Evolutionary conservation across 768 basidiomycete species (phyloP).

Genomic region (Jaapia argillacea): DNA sequence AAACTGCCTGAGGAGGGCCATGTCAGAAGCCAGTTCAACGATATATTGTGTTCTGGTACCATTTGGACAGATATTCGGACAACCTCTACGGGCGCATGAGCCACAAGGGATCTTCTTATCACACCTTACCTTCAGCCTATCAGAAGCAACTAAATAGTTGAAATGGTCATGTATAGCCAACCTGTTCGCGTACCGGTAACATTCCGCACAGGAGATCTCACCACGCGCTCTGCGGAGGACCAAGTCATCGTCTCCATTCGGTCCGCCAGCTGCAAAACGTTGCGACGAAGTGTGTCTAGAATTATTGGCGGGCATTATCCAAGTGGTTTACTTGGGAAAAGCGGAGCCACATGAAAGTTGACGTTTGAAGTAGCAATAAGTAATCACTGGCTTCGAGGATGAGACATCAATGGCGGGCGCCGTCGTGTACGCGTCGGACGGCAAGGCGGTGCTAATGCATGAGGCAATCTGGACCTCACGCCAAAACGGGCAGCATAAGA

Average conservation of each 20-base stretch:
- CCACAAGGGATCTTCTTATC: constrained; percentile 49
- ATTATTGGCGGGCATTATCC: too few relatives aligned
- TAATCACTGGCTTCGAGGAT: too few relatives aligned
- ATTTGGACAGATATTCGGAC: constrained; percentile 56
- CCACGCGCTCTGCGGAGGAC: not conserved
- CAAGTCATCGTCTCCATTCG: constrained; percentile 13
- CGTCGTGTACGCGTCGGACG: too few relatives aligned
- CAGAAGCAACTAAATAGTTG: constrained; percentile 4
- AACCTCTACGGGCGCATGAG: constrained; percentile 45
- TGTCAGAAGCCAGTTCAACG: not conserved
- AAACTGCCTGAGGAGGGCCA: not conserved
- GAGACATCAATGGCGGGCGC: too few relatives aligned
- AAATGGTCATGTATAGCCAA: not conserved
- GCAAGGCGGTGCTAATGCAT: too few relatives aligned
- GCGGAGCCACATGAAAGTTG: too few relatives aligned
- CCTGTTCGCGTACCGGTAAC: constrained; percentile 2
- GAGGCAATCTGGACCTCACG: too few relatives aligned
- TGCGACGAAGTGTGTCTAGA: too few relatives aligned
- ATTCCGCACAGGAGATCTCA: constrained; percentile 6
- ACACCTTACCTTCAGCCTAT: constrained; percentile 53
- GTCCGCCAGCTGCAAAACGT: too few relatives aligned
- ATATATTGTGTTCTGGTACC: constrained; percentile 24
- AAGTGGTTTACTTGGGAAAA: too few relatives aligned
- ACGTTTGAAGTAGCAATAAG: too few relatives aligned
- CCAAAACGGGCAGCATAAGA: too few relatives aligned